phyloP scores from a whole-genome alignment of 192 early-diverging fungal genomes.

The Mortierella antarctica region DNA sequence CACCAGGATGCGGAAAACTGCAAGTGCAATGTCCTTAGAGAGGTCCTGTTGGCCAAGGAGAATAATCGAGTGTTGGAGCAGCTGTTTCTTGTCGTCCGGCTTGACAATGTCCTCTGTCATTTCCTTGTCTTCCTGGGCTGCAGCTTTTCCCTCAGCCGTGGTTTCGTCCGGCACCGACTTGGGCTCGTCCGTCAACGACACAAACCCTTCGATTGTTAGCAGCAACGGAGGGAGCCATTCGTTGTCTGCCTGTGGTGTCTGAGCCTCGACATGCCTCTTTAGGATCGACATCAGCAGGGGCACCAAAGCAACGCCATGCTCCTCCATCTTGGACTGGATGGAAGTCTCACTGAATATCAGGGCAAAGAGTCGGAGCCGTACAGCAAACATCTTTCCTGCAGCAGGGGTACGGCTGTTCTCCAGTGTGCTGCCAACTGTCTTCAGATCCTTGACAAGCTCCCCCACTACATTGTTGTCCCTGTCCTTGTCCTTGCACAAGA shows the following conservation, averaged over 20 bases:
- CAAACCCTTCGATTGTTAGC: slow-evolving; percentile 71
- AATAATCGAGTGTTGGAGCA: slow-evolving; percentile 53
- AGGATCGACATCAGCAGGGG: slow-evolving; percentile 36
- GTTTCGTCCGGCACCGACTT: slow-evolving; percentile 37
- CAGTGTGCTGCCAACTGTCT: slow-evolving; percentile 6
- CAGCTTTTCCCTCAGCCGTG: slow-evolving; percentile 30
- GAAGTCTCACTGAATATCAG: slow-evolving; percentile 66
- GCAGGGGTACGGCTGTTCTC: background rate
- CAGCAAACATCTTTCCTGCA: slow-evolving; percentile 50
- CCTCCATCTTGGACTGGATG: slow-evolving; percentile 60
- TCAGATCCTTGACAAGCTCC: slow-evolving; percentile 43
- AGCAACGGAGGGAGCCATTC: slow-evolving; percentile 69
- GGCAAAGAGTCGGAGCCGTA: slow-evolving; percentile 69
- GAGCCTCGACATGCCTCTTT: slow-evolving; percentile 12
- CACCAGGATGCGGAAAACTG: slow-evolving; percentile 82
- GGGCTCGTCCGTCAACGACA: slow-evolving; percentile 75
- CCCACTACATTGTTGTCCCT: slow-evolving; percentile 41
- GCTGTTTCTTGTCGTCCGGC: slow-evolving; percentile 29
- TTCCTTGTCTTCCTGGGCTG: slow-evolving; percentile 39
- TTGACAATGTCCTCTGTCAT: slow-evolving; percentile 58
- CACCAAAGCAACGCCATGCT: slow-evolving; percentile 28
- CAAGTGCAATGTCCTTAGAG: slow-evolving; percentile 65
- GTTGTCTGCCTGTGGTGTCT: slow-evolving; percentile 31
- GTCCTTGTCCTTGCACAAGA: slow-evolving; percentile 63
- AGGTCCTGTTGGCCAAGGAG: slow-evolving; percentile 53